Base-by-base conservation (phyloP, 768 basidiomycete genomes). In the Amanita pallidorosea region DNA sequence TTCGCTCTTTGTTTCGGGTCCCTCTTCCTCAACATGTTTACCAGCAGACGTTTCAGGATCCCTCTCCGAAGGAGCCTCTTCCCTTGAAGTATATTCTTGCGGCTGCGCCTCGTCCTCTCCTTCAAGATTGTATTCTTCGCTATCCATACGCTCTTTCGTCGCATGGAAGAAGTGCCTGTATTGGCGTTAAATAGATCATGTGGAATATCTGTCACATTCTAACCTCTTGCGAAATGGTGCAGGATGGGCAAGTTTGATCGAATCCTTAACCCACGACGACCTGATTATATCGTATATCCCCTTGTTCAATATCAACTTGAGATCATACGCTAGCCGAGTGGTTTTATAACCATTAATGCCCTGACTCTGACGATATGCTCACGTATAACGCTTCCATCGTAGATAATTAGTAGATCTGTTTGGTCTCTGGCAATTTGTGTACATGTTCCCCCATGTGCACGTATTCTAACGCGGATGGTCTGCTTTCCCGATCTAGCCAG, bases 251-350 rank as follows among this genome's bases (percentile, higher is more conserved):
- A 69, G 67, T 5, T 73, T 70, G n/a, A 94, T 72, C 20, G 84
- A 93, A 59, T 92, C 88, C 34, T 72, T 60, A 49, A 98, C 70
- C 92, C 93, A 98, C 25, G 75, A 67, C 0, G 94, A 89, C 50
- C 76, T 81, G 53, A 95, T 67, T 45, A 95, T 80, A 55, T 90
- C 84, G 50, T 81, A 69, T 1, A 71, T 69, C 3, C 74, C 83
- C 58, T 87, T 88, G 51, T 83, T 73, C 46, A 90, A 82, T 50
- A 87, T 65, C 49, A 80, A 64, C 62, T 78, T 83, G 57, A 89
- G 69, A 57, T 86, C 81, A 57, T 83, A 85, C 0, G 84, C 86
- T 88, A 20, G 12, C 20, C 27, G 11, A 23, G 18, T 34, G 15
- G 25, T 48, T 36, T 42, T 7, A 34, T 29, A 13, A 49, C 13